phyloP scores from a whole-genome alignment of 768 basidiomycete species.

The Termitomyces sp. region DNA sequence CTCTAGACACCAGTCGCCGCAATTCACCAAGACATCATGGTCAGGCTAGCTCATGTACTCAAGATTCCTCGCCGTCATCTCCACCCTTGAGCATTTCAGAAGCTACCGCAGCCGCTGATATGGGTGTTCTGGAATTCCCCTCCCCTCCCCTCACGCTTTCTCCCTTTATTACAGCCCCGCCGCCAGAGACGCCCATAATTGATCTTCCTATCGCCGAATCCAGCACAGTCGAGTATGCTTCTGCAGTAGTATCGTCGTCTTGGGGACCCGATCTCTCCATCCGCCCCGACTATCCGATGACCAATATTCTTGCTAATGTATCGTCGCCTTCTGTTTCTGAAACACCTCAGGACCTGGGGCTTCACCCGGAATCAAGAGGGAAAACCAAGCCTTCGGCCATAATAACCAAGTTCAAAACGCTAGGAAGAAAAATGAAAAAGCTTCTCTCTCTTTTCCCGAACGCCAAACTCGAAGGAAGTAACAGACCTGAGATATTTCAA shows the following conservation, averaged over 20 bases:
- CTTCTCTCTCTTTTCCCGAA: slow-evolving; percentile 13
- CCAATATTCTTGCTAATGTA: not conserved
- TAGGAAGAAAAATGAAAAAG: slow-evolving; percentile 22
- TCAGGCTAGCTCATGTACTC: not conserved
- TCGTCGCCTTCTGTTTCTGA: not conserved
- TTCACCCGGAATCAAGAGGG: not conserved
- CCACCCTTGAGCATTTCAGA: slow-evolving; percentile 6
- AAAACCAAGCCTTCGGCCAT: slow-evolving; percentile 5
- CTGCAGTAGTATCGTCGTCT: slow-evolving; percentile 27
- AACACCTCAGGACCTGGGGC: not conserved
- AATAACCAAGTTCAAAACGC: slow-evolving; percentile 18
- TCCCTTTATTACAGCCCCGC: slow-evolving; percentile 13
- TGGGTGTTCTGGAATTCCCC: slow-evolving; percentile 7
- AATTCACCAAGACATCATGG: slow-evolving; percentile 2
- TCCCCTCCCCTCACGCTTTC: slow-evolving; percentile 15
- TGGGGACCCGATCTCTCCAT: slow-evolving; percentile 18
- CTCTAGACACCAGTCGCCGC: slow-evolving; percentile 7
- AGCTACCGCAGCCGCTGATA: slow-evolving; percentile 3
- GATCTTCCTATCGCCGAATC: slow-evolving; percentile 7
- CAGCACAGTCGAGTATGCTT: slow-evolving; percentile 26
- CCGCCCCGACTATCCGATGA: slow-evolving; percentile 4
- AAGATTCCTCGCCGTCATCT: slow-evolving; percentile 5
- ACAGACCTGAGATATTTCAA: not conserved
- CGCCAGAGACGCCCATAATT: slow-evolving; percentile 6
- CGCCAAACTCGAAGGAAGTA: not conserved